phyloP scores from a whole-genome alignment of 306 rosid species.

The Prunus dulcis region DNA sequence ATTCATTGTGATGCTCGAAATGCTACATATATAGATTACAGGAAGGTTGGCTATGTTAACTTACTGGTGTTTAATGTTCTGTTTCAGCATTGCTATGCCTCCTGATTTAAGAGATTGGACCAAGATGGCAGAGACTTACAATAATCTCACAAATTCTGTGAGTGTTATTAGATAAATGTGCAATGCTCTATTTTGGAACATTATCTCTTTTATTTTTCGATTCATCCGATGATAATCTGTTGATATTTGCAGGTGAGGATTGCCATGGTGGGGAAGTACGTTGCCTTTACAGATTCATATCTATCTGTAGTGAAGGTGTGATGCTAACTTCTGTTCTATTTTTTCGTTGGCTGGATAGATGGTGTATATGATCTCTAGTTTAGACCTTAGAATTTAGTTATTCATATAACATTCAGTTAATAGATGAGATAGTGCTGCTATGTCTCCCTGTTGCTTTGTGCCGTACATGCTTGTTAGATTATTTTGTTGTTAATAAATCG shows the following conservation, averaged over 20 bases:
- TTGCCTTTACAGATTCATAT: constrained; percentile 91
- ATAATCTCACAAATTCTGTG: constrained; percentile 75
- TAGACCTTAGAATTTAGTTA: neutral
- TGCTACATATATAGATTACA: constrained; percentile 9
- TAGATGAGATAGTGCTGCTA: neutral
- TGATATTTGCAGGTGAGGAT: constrained; percentile 71
- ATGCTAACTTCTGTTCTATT: constrained; percentile 18
- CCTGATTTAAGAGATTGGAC: constrained; percentile 90
- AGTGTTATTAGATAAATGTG: constrained; percentile 30
- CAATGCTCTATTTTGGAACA: constrained; percentile 4
- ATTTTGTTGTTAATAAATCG: neutral
- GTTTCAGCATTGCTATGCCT: constrained; percentile 59
- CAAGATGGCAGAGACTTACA: constrained; percentile 85
- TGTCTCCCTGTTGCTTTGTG: neutral
- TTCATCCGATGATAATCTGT: constrained; percentile 17
- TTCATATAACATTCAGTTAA: neutral
- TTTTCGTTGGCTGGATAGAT: constrained; percentile 8
- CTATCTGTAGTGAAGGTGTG: constrained; percentile 92
- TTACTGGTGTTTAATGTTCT: constrained; percentile 20
- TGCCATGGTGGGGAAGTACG: constrained; percentile 98
- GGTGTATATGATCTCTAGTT: neutral
- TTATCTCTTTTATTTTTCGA: constrained; percentile 19
- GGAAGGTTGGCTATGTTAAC: constrained; percentile 10
- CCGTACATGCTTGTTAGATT: neutral
- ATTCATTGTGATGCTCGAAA: neutral